A percentile compares a stretch with the other conserved stretches of the same genome.
Conservation (phyloP, 23 red algal species). For the Gracilaria vermiculophylla region DNA sequence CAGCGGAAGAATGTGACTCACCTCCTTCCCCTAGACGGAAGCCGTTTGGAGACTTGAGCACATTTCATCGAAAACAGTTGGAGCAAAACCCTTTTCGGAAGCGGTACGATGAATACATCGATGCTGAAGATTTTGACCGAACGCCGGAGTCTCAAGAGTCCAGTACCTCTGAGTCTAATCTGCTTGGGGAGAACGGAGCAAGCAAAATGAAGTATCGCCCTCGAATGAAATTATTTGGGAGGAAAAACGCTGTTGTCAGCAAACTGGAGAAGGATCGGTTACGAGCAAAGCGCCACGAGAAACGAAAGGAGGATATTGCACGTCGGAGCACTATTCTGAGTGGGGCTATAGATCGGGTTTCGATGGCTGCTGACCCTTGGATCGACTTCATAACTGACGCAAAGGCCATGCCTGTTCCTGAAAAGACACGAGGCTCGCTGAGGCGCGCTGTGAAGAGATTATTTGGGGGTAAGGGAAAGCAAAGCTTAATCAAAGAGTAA, state of each 20-base stretch:
- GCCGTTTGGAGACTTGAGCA: not conserved
- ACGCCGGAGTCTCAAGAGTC: not conserved
- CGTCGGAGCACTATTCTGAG: constrained; percentile 24
- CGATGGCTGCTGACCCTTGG: constrained; percentile 60
- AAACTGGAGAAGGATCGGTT: constrained; percentile 23
- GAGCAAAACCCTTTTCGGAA: constrained; percentile 17
- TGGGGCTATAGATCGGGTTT: constrained; percentile 50
- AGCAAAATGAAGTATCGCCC: constrained; percentile 3
- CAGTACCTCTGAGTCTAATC: not conserved
- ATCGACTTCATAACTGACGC: constrained; percentile 62
- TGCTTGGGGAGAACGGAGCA: not conserved
- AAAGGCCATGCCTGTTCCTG: constrained; percentile 18
- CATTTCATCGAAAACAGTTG: not conserved
- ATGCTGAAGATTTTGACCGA: constrained; percentile 9
- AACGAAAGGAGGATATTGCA: constrained; percentile 23
- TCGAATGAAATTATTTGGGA: constrained; percentile 32
- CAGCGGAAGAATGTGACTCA: not conserved
- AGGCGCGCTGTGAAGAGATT: constrained; percentile 22
- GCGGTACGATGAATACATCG: constrained; percentile 17
- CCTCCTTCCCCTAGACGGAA: constrained; percentile 1
- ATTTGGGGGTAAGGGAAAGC: constrained; percentile 32
- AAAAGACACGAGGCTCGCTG: constrained; percentile 3
- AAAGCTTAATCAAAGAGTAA: not conserved
- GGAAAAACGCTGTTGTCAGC: constrained; percentile 5
- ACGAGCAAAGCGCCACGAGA: constrained; percentile 5